phyloP scores from a whole-genome alignment of 208 protist genomes.

The Wallacemonas rigidus region DNA sequence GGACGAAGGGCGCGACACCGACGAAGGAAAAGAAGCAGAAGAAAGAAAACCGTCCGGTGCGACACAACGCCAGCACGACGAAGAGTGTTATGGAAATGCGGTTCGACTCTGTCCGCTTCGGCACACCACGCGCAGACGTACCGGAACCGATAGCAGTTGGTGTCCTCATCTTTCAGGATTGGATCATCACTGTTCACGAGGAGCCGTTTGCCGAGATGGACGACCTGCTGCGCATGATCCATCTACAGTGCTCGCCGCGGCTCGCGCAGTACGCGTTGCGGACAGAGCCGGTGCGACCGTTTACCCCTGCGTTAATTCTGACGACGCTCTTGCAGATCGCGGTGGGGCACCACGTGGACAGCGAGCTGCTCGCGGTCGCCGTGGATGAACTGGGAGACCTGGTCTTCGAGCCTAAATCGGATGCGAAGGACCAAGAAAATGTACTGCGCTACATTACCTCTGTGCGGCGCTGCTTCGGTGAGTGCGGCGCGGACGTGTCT shows the following conservation, averaged over 20 bases:
- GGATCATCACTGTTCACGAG: slow-evolving; percentile 88
- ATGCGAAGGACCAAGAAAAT: slow-evolving; percentile 50
- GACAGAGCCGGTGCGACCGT: slow-evolving; percentile 26
- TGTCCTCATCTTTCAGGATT: slow-evolving; percentile 76
- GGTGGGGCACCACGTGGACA: slow-evolving; percentile 83
- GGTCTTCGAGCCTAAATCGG: slow-evolving; percentile 61
- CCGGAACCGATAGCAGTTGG: slow-evolving; percentile 60
- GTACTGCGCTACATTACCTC: slow-evolving; percentile 79
- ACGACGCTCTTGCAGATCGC: slow-evolving; percentile 76
- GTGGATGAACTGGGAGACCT: slow-evolving; percentile 70
- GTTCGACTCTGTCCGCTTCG: slow-evolving; percentile 73
- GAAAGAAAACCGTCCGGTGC: background rate
- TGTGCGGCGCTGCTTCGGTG: slow-evolving; percentile 79
- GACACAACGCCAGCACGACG: slow-evolving; percentile 12
- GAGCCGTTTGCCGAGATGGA: slow-evolving; percentile 87
- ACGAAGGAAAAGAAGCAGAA: slow-evolving; percentile 11
- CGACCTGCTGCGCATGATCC: slow-evolving; percentile 78
- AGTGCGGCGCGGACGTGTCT: slow-evolving; percentile 76
- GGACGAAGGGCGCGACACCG: background rate
- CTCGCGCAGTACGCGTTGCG: slow-evolving; percentile 29
- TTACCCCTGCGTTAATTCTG: slow-evolving; percentile 75
- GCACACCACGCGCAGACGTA: slow-evolving; percentile 42
- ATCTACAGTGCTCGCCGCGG: slow-evolving; percentile 61
- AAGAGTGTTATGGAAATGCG: slow-evolving; percentile 82
- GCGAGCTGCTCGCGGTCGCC: slow-evolving; percentile 57